Conservation (phyloP, 2,329 filamentous ascomycete species). For the Beauveria brongniartii region DNA sequence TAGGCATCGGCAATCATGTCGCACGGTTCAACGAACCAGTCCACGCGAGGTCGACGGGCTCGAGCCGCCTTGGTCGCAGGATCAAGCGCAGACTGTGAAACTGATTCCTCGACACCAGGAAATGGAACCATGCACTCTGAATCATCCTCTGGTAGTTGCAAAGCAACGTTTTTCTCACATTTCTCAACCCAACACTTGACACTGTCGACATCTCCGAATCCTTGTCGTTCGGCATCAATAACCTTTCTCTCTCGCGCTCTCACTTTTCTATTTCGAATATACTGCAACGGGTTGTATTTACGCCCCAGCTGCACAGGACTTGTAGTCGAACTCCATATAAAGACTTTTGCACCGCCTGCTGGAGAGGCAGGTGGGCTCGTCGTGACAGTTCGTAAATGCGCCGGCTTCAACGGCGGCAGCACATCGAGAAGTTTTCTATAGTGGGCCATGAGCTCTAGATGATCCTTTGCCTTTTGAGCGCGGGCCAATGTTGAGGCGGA, state of each 20-base stretch:
- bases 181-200: slow-evolving; percentile 73
- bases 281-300: slow-evolving; percentile 84
- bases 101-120: slow-evolving; percentile 35
- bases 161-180: slow-evolving; percentile 34
- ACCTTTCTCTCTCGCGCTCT: slow-evolving; percentile 67
- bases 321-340: slow-evolving; percentile 13
- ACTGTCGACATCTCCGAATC: slow-evolving; percentile 64
- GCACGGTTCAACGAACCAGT: slow-evolving; percentile 77
- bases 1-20: slow-evolving; percentile 85
- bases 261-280: slow-evolving; percentile 82
- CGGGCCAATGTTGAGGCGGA: slow-evolving; percentile 74
- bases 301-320: slow-evolving; percentile 45
- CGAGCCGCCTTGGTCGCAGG: slow-evolving; percentile 44
- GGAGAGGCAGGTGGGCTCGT: slow-evolving; percentile 37
- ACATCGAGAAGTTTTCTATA: slow-evolving; percentile 74
- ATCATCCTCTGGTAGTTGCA: slow-evolving; percentile 16
- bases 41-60: slow-evolving; percentile 63
- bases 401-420: slow-evolving; percentile 62
- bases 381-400: slow-evolving; percentile 28
- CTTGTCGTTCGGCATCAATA: slow-evolving; percentile 66
- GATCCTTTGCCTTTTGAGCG: slow-evolving; percentile 74
- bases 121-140: slow-evolving; percentile 35
- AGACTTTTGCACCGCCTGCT: slow-evolving; percentile 11
- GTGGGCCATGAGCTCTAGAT: slow-evolving; percentile 79
- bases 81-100: slow-evolving; percentile 35